A percentile compares a stretch with the other conserved stretches of the same genome.
Evolutionary conservation across 2,329 filamentous ascomycete species (phyloP).

Genomic region (Cytospora piceicola): DNA sequence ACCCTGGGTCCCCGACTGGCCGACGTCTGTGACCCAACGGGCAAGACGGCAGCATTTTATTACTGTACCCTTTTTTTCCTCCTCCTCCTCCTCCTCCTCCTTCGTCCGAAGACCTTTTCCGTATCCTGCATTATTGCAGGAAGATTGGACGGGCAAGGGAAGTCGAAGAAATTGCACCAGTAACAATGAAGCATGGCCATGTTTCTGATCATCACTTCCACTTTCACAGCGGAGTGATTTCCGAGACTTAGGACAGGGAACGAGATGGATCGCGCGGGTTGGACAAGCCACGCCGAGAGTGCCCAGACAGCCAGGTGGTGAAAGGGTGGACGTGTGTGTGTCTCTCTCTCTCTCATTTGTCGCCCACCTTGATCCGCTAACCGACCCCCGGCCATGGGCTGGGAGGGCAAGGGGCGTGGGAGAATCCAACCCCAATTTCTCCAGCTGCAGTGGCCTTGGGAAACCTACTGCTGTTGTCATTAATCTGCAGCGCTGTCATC

Average conservation of each 20-base stretch:
- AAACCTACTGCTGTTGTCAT: neutral
- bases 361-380: slow-evolving; percentile 6
- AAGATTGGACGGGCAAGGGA: slow-evolving; percentile 2
- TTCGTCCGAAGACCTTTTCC: neutral
- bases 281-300: neutral
- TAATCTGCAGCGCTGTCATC: slow-evolving; percentile 12
- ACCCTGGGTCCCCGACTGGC: neutral
- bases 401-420: neutral
- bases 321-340: neutral
- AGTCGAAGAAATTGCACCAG: slow-evolving; percentile 18
- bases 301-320: neutral
- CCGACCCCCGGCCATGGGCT: slow-evolving; percentile 4
- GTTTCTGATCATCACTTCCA: slow-evolving; percentile 22
- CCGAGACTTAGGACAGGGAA: neutral
- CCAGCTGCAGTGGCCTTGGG: neutral
- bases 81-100: too few relatives aligned
- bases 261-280: neutral
- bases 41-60: slow-evolving; percentile 10
- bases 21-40: slow-evolving; percentile 7
- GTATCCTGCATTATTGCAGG: slow-evolving; percentile 5
- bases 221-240: slow-evolving; percentile 12
- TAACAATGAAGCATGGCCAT: neutral
- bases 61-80: neutral
- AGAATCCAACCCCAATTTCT: neutral
- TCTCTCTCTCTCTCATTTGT: neutral